Base-by-base conservation (phyloP, 768 basidiomycete species). In the Collybia sordida region DNA sequence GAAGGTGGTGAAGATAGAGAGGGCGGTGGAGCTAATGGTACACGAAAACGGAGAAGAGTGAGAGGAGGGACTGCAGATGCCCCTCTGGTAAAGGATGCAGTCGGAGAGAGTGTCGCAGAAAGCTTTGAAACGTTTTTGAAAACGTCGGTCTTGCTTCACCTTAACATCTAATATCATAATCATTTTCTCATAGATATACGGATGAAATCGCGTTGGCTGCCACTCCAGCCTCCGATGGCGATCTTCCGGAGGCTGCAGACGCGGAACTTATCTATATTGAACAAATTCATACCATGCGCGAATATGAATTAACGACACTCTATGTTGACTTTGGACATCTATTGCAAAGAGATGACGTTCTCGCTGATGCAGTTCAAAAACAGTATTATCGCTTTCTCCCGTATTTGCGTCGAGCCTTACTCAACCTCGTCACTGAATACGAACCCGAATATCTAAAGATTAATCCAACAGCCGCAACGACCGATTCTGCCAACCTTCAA, bases 331-430 rank as follows among this genome's bases (percentile, higher is more conserved):
- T 88, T 52, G 81, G 84, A 8, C 94, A 99, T 65, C 78, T 98
- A 28, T 80, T 97, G 22, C 84, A 88, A 63, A 81, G 85, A 47
- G 95, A 98, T 64, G 94, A 97, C 55, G 87, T 94, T 4, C 86
- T 98, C 17, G 95, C 96, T 0, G 83, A 90, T 56, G 96, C 96
- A 1, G 92, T 99, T 51, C 86, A 90, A 56, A 89, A 85, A 53
- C 93, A 97, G 64, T 98, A 99, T 65, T 98, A 98, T 65, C 86
- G 97, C 61, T 98, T 98, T 70, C 74, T 98, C 1, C 96, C 96
- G 0, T 99, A 91, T 70, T 80, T 98, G 34, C 86, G 92, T 42
- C 89, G 93, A 54, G 93, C 95, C 2, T 78, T 99, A 18, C 83
- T 91, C 62, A 90, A 91, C 61, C 80, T 98, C 36, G 90, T 99